These are phyloP conservation scores for Metschnikowia lochheadii DNA, from an alignment of 805 yeast genomes.

Conservation along the genomic window DNA sequence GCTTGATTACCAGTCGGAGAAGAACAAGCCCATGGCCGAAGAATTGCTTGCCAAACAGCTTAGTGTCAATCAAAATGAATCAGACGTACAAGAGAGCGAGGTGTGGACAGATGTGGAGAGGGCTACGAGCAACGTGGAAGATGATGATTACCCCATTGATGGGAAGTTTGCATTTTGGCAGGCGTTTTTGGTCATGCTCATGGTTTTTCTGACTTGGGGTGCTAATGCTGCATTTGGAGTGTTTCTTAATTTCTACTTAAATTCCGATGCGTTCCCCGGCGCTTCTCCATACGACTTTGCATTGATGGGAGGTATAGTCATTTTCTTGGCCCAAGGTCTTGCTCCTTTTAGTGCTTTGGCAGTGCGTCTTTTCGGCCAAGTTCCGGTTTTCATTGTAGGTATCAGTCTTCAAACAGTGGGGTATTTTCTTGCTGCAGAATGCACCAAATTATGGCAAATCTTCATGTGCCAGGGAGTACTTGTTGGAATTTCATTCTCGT, in stretches of 20 bases:
- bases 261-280: constrained; percentile 43
- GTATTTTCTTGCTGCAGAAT: constrained; percentile 54
- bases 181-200: constrained; percentile 30
- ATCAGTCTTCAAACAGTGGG: constrained; percentile 49
- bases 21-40: constrained; percentile 12
- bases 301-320: constrained; percentile 62
- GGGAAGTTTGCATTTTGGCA: constrained; percentile 20
- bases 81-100: background rate
- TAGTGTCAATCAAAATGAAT: background rate
- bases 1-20: constrained; percentile 11
- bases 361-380: constrained; percentile 49
- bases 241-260: constrained; percentile 49
- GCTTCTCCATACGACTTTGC: constrained; percentile 59
- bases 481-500: constrained; percentile 51
- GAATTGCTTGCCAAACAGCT: constrained; percentile 11
- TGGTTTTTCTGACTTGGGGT: constrained; percentile 52
- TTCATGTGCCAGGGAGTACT: constrained; percentile 66
- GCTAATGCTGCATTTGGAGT: constrained; percentile 57
- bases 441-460: constrained; percentile 60
- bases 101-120: background rate
- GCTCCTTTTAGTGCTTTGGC: constrained; percentile 46
- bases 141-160: constrained; percentile 16
- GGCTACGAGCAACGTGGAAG: background rate
- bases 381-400: constrained; percentile 47
- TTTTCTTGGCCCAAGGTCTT: constrained; percentile 53